These are phyloP conservation scores for Prunus campanulata DNA, from an alignment of 306 rosid species.

Conservation along the genomic window DNA sequence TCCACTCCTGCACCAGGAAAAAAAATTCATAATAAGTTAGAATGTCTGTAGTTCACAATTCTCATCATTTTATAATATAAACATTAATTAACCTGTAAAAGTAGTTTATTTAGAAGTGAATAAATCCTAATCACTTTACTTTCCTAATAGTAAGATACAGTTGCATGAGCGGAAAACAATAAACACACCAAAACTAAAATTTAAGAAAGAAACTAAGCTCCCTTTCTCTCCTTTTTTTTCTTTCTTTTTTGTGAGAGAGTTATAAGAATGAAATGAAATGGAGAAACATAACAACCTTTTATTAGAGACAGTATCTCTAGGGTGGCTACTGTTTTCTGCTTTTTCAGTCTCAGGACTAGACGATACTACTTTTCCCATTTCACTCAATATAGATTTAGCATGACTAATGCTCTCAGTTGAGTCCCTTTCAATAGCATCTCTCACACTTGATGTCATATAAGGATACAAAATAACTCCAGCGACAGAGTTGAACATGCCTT, in stretches of 20 bases:
- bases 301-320: constrained; percentile 24
- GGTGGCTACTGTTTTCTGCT: constrained; percentile 28
- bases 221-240: background rate
- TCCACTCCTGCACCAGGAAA: constrained; percentile 55
- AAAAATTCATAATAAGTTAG: constrained; percentile 11
- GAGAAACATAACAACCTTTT: constrained; percentile 42
- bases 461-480: constrained; percentile 51
- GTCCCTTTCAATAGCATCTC: constrained; percentile 30
- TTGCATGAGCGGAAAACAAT: background rate
- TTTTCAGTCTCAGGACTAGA: constrained; percentile 38
- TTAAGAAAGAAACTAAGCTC: background rate
- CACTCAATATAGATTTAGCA: constrained; percentile 34
- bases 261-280: background rate
- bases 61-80: background rate
- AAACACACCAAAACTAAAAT: background rate
- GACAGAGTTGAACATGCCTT: constrained; percentile 47
- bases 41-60: constrained; percentile 9
- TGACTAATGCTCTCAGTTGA: constrained; percentile 23
- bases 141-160: background rate
- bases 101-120: constrained; percentile 3
- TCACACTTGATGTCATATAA: constrained; percentile 33
- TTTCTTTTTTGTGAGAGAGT: background rate
- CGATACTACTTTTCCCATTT: constrained; percentile 33
- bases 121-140: background rate
- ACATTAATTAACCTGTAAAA: constrained; percentile 5